Evolutionary conservation across 192 early-diverging fungal species (phyloP), one percentile per base, ranked within the genome.

Genomic region (Endogone sp.): DNA sequence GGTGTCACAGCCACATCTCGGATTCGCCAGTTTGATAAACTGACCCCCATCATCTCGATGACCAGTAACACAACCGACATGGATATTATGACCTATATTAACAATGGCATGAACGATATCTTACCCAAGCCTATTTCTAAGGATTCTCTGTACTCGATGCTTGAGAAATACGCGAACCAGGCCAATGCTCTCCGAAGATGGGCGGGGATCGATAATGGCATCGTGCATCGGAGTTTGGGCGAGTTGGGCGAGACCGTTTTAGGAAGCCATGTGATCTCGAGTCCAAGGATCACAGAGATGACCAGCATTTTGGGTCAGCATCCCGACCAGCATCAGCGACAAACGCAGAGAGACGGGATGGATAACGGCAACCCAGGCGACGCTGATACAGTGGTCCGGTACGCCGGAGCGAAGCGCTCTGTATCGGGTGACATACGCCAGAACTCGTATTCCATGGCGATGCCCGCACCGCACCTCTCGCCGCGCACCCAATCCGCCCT

Each of bases 31-130:
- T 90, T 88, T 74, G 89, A 93, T 70, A 72, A 75, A 8, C 69
- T 77, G 57, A 91, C 89, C 3, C 90, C 90, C 0, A 91, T 93
- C 44, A 88, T 93, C 62, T 84, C 85, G 24, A 93, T 93, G 91
- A 93, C 91, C 4, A 83, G 84, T 0, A 90, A 88, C 66, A 89
- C 82, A 2, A 84, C 87, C 0, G 81, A 81, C 23, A 81, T 76
- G 31, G 90, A 93, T 44, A 86, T 88, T 60, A 76, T 88, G 68
- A 85, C 75, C 11, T 93, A 92, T 57, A 75, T 88, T 32, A 83
- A 81, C 23, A 85, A 81, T 68, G 90, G 90, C 9, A 92, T 92
- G 91, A 90, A 89, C 56, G 91, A 92, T 60, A 80, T 91, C 20
- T 71, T 92, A 13, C 76, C 89, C 1, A 92, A 92, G 58, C 91